These are phyloP conservation scores for Sparassis latifolia DNA, from an alignment of 1,284 basidiomycete species.

Conservation along the genomic window DNA sequence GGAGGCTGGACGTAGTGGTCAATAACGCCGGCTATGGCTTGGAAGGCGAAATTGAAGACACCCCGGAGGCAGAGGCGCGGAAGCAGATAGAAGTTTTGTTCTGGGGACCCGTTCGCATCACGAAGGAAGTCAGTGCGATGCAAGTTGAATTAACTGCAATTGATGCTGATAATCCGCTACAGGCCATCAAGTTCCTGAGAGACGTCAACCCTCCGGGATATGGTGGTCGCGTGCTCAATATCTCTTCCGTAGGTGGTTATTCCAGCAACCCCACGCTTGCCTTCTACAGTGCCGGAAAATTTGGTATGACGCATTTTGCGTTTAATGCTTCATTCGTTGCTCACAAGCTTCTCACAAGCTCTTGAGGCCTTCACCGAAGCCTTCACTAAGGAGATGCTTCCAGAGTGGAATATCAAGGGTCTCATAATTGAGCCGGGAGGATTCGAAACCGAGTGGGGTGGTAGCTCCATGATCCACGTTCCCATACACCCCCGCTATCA, in stretches of 20 bases:
- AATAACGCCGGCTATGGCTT: slow-evolving; percentile 32
- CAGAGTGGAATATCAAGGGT: slow-evolving; percentile 26
- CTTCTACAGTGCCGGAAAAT: slow-evolving; percentile 29
- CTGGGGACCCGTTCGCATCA: slow-evolving; percentile 28
- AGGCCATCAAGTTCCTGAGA: slow-evolving; percentile 24
- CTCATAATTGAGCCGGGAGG: slow-evolving; percentile 30
- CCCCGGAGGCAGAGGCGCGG: slow-evolving; percentile 24
- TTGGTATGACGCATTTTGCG: slow-evolving; percentile 19
- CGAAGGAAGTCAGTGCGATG: slow-evolving; percentile 11
- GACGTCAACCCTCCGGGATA: slow-evolving; percentile 19
- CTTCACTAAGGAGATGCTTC: slow-evolving; percentile 20
- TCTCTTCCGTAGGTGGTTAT: slow-evolving; percentile 28
- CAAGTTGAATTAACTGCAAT: background rate
- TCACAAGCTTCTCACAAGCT: slow-evolving; percentile 14
- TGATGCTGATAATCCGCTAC: background rate
- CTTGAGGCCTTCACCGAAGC: slow-evolving; percentile 29
- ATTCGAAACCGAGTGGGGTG: slow-evolving; percentile 25
- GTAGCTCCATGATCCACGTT: slow-evolving; percentile 5
- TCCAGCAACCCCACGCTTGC: slow-evolving; percentile 21
- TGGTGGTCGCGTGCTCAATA: slow-evolving; percentile 29
- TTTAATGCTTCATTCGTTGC: background rate
- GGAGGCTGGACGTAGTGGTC: slow-evolving; percentile 31
- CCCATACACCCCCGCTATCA: slow-evolving; percentile 14
- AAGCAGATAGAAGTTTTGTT: slow-evolving; percentile 26
- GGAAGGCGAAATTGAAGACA: slow-evolving; percentile 26